Evolutionary conservation across 352 stramenopile species (phyloP), one percentile per base, ranked within the genome.

Genomic region (Phytophthora multivora): DNA sequence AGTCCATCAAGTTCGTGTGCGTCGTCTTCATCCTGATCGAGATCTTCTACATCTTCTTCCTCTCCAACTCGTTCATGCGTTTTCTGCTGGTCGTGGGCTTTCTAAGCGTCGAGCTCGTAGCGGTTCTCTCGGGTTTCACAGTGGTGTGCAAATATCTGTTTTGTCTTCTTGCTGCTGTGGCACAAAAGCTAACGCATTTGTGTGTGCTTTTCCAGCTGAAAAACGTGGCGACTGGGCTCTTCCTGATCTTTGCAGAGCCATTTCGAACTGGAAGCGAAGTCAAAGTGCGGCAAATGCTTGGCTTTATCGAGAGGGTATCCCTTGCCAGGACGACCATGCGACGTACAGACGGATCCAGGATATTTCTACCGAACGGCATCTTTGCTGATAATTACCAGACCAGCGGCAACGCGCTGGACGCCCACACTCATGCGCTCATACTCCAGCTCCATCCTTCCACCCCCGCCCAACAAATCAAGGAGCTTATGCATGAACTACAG

Each of bases 31-130:
- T 95, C 33, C 43, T 85, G 43, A 76, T 93, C 52, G 86, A 95
- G 61, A 73, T 91, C 21, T 95, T 93, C 55, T 91, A 83, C 68
- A 89, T 93, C 58, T 95, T 92, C 63, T 93, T 93, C 51, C 69
- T 77, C 10, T 79, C 72, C 46, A 87, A 80, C 53, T 49, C 70
- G 7, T 61, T 91, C 54, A 86, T 86, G 38, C 69, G 74, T 13
- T 86, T 89, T 26, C 58, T 93, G 42, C 64, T 95, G 4, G 43
- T 90, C n/a, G 75, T 88, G 18, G 66, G 87, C 1, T 83, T 93
- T 50, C 51, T 90, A n/a, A 69, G 71, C 36, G 57, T 95, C 36
- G 85, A 93, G 33, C 58, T 89, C 9, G 46, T 92, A 5, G 71
- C 68, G 15, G 57, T 95, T 31, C 47, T 87, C 8, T 73, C 80